Percentiles rank a stretch among this genome's conserved stretches.
These are phyloP conservation scores for Geranium brycei DNA, from an alignment of 345 rosid genomes.

Conservation along the genomic window DNA sequence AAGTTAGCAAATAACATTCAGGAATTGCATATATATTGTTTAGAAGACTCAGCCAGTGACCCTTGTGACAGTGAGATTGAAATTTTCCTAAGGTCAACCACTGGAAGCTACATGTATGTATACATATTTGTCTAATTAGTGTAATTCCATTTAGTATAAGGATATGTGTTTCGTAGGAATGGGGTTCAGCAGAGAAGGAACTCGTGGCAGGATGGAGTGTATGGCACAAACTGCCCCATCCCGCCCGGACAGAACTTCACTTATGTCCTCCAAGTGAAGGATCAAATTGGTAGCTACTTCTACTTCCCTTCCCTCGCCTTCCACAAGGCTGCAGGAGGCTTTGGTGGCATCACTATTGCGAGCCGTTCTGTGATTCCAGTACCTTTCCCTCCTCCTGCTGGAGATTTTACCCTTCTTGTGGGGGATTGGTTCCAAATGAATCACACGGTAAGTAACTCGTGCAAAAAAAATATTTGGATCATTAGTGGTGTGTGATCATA, in stretches of 20 bases:
- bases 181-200: slow-evolving; percentile 77
- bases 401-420: slow-evolving; percentile 52
- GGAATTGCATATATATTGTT: too few species aligned
- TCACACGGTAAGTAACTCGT: slow-evolving; percentile 35
- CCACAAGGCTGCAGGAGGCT: slow-evolving; percentile 82
- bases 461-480: neutral
- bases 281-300: slow-evolving; percentile 74
- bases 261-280: slow-evolving; percentile 63
- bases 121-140: too few species aligned
- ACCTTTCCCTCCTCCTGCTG: slow-evolving; percentile 59
- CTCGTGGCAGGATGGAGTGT: slow-evolving; percentile 75
- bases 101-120: too few species aligned
- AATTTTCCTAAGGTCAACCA: too few species aligned
- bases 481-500: neutral
- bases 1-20: too few species aligned
- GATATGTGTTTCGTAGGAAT: slow-evolving; percentile 26
- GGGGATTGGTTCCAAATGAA: slow-evolving; percentile 70
- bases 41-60: too few species aligned
- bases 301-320: slow-evolving; percentile 73
- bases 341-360: slow-evolving; percentile 50
- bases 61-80: too few species aligned
- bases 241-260: slow-evolving; percentile 72
- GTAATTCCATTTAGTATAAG: too few species aligned
- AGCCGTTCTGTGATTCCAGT: slow-evolving; percentile 72
- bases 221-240: slow-evolving; percentile 73